Evolutionary conservation across 768 basidiomycete species (phyloP), one percentile per base, ranked within the genome.

Genomic region (Hygrophoropsis aurantiaca): DNA sequence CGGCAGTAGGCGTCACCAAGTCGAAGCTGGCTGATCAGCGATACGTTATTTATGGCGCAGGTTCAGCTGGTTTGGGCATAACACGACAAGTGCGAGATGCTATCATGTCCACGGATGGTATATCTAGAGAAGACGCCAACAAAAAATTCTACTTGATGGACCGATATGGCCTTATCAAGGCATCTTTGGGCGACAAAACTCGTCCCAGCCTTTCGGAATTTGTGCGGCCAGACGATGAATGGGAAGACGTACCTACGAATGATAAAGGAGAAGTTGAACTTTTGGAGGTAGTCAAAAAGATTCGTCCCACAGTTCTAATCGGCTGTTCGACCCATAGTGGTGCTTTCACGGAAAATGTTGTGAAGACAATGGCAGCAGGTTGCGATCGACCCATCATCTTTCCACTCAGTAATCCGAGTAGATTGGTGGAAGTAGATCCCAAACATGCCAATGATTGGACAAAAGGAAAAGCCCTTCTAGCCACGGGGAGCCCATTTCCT

Each of bases 401-500:
- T 57, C 89, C 91, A 13, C 74, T 94, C 37, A 85, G 82, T 33
- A 94, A 94, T 65, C 92, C 91, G 3, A 90, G 84, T 50, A 63
- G 69, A 36, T 71, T 92, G 45, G 84, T 83, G 37, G 92, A 95
- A 62, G 86, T 85, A 1, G 72, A 81, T 44, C 89, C 88, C 5
- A 71, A 75, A 49, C 79, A 89, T 56, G 76, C 85, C 24, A 79
- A 84, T 56, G 74, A 81, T 15, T 94, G 92, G 92, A 87, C 90
- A 3, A 66, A 80, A 2, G 90, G 89, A 3, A 80, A 78, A 56
- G 92, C 90, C 9, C 67, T 94, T 42, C 70, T 93, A 42, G 90
- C 90, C 2, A 92, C 87, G 10, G 92, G 91, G 16, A 87, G 85
- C 47, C 90, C 90, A 3, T 94, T 93, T 73, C 80, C 80, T 7